Evolutionary conservation across 2,329 filamentous ascomycete genomes (phyloP).

Genomic region (Claviceps capensis): DNA sequence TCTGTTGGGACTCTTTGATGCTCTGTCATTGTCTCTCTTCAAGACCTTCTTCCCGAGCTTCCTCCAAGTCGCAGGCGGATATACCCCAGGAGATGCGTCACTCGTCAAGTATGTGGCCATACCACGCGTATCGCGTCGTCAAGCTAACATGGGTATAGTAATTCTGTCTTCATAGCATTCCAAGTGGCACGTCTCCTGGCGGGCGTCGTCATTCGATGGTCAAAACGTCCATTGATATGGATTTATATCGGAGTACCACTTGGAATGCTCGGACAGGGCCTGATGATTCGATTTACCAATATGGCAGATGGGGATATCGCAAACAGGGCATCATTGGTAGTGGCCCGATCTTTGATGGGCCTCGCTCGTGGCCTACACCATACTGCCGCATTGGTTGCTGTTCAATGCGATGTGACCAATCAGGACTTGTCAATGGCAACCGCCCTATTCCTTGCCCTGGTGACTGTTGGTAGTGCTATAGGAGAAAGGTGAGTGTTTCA

Average conservation of each 20-base stretch:
- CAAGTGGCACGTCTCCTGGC: constrained; percentile 22
- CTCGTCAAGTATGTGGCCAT: constrained; percentile 19
- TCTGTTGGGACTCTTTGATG: constrained; percentile 21
- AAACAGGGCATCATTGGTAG: constrained; percentile 17
- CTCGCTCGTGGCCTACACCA: constrained; percentile 16
- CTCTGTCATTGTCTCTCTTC: constrained; percentile 24
- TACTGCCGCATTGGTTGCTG: constrained; percentile 3
- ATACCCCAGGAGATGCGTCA: constrained; percentile 20
- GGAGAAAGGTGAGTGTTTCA: constrained; percentile 13
- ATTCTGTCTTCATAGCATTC: constrained; percentile 20
- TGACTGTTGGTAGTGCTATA: constrained; percentile 15
- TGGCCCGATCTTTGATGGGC: constrained; percentile 14
- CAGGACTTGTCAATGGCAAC: constrained; percentile 22
- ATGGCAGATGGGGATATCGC: constrained; percentile 5
- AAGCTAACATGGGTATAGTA: constrained; percentile 8
- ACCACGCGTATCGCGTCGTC: not conserved
- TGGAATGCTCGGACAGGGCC: constrained; percentile 18
- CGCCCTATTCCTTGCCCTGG: constrained; percentile 18
- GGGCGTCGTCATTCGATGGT: constrained; percentile 22
- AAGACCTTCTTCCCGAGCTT: constrained; percentile 26
- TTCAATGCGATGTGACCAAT: constrained; percentile 17
- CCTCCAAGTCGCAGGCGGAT: constrained; percentile 24
- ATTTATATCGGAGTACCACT: constrained; percentile 10
- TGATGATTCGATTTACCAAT: constrained; percentile 11
- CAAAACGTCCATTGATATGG: constrained; percentile 17